These are phyloP conservation scores for Mycosphaerelloides madeirae DNA, from an alignment of 2,329 filamentous ascomycete species.

Conservation along the genomic window DNA sequence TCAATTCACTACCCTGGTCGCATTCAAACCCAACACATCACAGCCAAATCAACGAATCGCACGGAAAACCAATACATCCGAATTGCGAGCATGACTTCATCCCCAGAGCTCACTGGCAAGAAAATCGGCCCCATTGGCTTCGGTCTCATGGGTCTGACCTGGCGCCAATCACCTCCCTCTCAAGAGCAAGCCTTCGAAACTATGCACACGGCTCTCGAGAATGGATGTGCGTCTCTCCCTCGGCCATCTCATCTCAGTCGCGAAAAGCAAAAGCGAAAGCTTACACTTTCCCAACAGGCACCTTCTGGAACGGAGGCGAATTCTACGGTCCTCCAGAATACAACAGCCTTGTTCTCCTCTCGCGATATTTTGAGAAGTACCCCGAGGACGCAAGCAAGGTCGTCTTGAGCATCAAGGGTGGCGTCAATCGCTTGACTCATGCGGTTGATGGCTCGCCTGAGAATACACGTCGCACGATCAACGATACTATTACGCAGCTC, in stretches of 20 bases:
- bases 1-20: no score
- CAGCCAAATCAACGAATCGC: no score
- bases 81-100: not conserved
- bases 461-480: conserved; percentile 36
- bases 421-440: conserved; percentile 32
- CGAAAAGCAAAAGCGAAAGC: not conserved
- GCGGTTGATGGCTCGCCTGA: conserved; percentile 38
- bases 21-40: no score
- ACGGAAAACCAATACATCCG: no score
- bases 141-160: conserved; percentile 47
- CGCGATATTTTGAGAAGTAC: conserved; percentile 46
- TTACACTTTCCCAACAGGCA: not conserved
- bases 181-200: not conserved
- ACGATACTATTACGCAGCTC: conserved; percentile 38
- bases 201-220: not conserved
- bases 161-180: conserved; percentile 33
- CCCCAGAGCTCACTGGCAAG: conserved; percentile 11
- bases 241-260: not conserved
- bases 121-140: conserved; percentile 35
- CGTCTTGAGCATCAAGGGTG: conserved; percentile 45
- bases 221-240: not conserved
- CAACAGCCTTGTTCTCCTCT: conserved; percentile 40
- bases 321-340: conserved; percentile 34
- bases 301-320: conserved; percentile 1
- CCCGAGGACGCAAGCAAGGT: conserved; percentile 46